Evolutionary conservation across 768 basidiomycete genomes (phyloP), one percentile per base, ranked within the genome.

Genomic region (Suillus bovinus): DNA sequence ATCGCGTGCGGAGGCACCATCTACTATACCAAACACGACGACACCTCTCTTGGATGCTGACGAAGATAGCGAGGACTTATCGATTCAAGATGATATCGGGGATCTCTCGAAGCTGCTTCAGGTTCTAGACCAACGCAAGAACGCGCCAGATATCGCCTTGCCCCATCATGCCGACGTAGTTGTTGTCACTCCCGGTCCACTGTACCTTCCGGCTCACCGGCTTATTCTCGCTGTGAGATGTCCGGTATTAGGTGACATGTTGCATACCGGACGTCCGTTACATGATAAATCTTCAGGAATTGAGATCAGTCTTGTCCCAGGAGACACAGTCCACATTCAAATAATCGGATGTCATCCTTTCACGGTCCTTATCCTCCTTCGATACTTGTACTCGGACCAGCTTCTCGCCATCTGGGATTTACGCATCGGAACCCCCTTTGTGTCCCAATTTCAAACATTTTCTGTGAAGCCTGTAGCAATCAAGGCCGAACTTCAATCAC

Each of bases 381-480:
- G 87, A 27, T 98, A 94, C 69, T 74, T 98, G n/a, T 98, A 98
- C 74, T 83, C 91, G 1, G 96, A 99, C 71, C 83, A 87, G 44
- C 74, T 96, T 1, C 78, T 93, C 13, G 87, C 93, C 0, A 73
- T 95, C 16, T 96, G 94, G 93, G 95, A 99, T 71, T 79, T 81
- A 14, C 85, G 94, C 20, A 80, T 92, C 13, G 80, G 76, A 5
- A 66, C 76, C 0, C 71, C 76, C 1, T 73, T 89, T 2, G 77
- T 80, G 31, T 70, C 68, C 5, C 74, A 79, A 24, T 76, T 83
- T n/a, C 61, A 70, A 8, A 62, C 53, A 17, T 62, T 84, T 14
- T 81, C 79, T 33, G 73, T 84, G 16, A 78, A 80, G 17, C 74
- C 82, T 4, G 64, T 68, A 0, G 77, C 78, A 61, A 78, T 94